These are phyloP conservation scores for Vitellaria paradoxa DNA, from an alignment of 179 eudicot genomes.

Conservation along the genomic window DNA sequence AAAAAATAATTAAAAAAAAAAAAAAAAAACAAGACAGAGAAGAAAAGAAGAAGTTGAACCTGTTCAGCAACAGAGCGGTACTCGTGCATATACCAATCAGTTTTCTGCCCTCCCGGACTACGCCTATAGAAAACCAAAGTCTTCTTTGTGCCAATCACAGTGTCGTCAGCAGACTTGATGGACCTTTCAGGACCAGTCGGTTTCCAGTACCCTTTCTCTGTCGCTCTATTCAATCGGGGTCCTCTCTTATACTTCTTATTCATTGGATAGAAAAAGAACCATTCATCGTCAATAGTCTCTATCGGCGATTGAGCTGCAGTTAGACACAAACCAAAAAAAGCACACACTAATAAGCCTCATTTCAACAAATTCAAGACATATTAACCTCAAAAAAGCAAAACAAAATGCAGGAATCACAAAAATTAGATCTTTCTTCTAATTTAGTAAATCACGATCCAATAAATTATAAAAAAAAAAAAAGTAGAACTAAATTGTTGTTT, in stretches of 20 bases:
- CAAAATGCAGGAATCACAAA: too few relatives aligned
- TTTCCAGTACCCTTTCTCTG: conserved; percentile 86
- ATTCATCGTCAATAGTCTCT: conserved; percentile 64
- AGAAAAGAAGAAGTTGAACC: conserved; percentile 29
- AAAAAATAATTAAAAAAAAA: too few relatives aligned
- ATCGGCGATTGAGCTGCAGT: conserved; percentile 62
- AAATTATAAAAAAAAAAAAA: neutral
- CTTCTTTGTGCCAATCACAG: conserved; percentile 82
- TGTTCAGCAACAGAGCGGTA: conserved; percentile 87
- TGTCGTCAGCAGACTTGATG: conserved; percentile 47
- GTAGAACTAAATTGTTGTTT: neutral
- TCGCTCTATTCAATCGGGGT: conserved; percentile 83
- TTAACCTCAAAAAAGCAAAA: too few relatives aligned
- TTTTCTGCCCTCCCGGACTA: conserved; percentile 83
- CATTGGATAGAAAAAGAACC: conserved; percentile 95
- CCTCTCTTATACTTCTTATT: conserved; percentile 93
- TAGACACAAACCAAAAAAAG: neutral
- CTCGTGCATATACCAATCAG: conserved; percentile 93
- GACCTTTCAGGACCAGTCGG: conserved; percentile 92
- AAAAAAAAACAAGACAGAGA: neutral
- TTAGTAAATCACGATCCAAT: too few relatives aligned
- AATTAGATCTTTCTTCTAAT: too few relatives aligned
- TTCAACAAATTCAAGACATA: too few relatives aligned
- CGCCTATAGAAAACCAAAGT: conserved; percentile 91
- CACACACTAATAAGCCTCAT: neutral